Evolutionary conservation across 345 rosid genomes (phyloP).

Genomic region (Populus alba): DNA sequence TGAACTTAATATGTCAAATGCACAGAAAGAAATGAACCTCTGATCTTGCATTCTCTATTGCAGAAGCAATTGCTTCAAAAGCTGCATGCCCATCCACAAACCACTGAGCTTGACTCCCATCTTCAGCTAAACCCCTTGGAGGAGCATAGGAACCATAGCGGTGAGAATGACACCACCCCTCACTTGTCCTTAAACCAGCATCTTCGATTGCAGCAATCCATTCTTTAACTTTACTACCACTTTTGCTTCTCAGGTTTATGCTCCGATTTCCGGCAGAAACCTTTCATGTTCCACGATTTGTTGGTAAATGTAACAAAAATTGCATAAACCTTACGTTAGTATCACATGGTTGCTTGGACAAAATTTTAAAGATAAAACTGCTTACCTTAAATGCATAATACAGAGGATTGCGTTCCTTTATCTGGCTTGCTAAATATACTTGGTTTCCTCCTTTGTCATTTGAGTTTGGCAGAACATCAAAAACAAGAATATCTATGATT

Average conservation of each 20-base stretch:
- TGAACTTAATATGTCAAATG: background rate
- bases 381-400: constrained; percentile 58
- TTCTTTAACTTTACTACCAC: constrained; percentile 55
- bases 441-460: constrained; percentile 29
- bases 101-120: constrained; percentile 95
- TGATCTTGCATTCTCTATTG: constrained; percentile 73
- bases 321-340: background rate
- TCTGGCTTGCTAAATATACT: constrained; percentile 51
- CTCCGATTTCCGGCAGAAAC: constrained; percentile 63
- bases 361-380: constrained; percentile 3
- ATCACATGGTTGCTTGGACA: background rate
- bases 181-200: constrained; percentile 49
- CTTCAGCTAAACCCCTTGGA: constrained; percentile 70
- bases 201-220: constrained; percentile 75
- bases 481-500: constrained; percentile 74
- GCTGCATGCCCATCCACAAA: constrained; percentile 85
- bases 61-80: constrained; percentile 82
- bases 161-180: constrained; percentile 75
- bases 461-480: constrained; percentile 47
- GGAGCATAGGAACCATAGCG: constrained; percentile 81
- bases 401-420: constrained; percentile 68
- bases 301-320: background rate
- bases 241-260: constrained; percentile 55
- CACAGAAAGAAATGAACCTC: constrained; percentile 52
- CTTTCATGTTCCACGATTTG: constrained; percentile 19